phyloP scores from a whole-genome alignment of 768 basidiomycete genomes.

The Mycena amicta region DNA sequence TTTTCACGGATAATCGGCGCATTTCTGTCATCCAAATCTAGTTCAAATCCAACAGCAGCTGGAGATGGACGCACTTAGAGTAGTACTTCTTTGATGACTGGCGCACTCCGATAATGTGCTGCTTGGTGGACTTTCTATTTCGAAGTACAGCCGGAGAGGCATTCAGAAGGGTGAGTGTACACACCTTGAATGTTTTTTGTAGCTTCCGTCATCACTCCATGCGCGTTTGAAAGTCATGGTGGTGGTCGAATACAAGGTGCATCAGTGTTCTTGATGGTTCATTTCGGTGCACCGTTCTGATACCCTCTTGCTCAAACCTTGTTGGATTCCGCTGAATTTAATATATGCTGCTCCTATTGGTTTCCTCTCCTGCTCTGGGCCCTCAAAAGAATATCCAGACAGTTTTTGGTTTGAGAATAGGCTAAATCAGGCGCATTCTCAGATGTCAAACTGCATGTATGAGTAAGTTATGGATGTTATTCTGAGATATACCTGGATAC shows the following conservation, averaged over 20 bases:
- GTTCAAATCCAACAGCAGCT: too few relatives aligned
- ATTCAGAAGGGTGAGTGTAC: neutral
- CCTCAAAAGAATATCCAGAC: neutral
- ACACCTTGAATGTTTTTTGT: neutral
- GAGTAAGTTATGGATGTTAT: too few relatives aligned
- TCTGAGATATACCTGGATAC: too few relatives aligned
- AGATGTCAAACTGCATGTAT: neutral
- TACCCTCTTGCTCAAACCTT: neutral
- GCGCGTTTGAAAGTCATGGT: neutral
- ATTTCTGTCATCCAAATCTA: too few relatives aligned
- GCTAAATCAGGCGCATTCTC: neutral
- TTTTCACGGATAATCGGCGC: too few relatives aligned
- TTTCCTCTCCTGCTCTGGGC: neutral
- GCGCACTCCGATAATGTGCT: neutral
- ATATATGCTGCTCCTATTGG: neutral
- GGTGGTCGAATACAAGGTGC: neutral
- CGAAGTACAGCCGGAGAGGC: neutral
- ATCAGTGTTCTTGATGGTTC: neutral
- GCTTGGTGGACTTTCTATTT: neutral
- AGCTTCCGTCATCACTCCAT: neutral
- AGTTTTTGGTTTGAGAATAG: too few relatives aligned
- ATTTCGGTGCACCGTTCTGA: neutral
- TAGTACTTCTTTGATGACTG: neutral
- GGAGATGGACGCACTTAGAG: too few relatives aligned
- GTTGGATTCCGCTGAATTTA: neutral